phyloP scores from a whole-genome alignment of 352 stramenopile genomes.

The Pythium phragmitis region DNA sequence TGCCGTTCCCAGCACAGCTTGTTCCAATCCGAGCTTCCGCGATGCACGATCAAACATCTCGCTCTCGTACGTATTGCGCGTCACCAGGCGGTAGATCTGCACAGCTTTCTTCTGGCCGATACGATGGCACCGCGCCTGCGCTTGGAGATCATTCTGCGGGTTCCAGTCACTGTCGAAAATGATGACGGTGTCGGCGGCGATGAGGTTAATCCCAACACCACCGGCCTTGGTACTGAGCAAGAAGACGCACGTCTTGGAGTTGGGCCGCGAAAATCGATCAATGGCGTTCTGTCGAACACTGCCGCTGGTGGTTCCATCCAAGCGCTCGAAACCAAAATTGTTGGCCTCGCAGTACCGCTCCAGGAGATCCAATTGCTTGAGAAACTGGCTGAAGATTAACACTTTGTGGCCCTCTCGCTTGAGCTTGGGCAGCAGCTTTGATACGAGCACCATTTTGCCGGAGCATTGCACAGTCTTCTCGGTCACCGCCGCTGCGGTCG shows the following conservation, averaged over 20 bases:
- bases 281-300: constrained; percentile 86
- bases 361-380: constrained; percentile 99
- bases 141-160: constrained; percentile 96
- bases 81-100: constrained; percentile 89
- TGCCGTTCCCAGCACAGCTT: constrained; percentile 90
- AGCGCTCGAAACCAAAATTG: constrained; percentile 93
- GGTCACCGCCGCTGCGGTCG: constrained; percentile 68
- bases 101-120: constrained; percentile 92
- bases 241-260: constrained; percentile 96
- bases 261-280: constrained; percentile 86
- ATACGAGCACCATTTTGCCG: constrained; percentile 99
- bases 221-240: constrained; percentile 97
- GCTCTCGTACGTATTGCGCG: constrained; percentile 92
- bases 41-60: constrained; percentile 94
- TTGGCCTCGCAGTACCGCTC: constrained; percentile 97
- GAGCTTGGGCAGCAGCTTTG: constrained; percentile 98
- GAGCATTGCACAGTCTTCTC: constrained; percentile 96
- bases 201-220: constrained; percentile 91
- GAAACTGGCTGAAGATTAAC: constrained; percentile 99
- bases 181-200: constrained; percentile 95
- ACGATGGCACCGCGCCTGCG: constrained; percentile 87
- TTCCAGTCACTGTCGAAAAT: constrained; percentile 99
- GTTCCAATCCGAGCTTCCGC: constrained; percentile 91
- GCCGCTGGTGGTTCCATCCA: constrained; percentile 97
- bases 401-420: constrained; percentile 97